Conservation (phyloP, 345 rosid genomes). For the Arabidopsis suecica region DNA sequence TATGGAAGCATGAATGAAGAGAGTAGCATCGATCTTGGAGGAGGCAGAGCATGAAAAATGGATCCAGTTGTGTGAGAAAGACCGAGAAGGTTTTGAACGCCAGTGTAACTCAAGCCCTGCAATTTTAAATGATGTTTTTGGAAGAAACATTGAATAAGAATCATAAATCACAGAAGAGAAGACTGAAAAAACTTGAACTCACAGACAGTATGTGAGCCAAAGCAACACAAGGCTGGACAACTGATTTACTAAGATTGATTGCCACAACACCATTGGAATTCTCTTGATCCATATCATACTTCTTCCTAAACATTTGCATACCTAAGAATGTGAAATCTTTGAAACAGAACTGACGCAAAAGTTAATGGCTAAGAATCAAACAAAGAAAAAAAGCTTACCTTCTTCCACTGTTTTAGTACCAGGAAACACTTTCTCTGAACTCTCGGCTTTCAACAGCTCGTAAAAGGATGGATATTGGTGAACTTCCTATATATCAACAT, state of each 20-base stretch:
- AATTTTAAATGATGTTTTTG: conserved; percentile 18
- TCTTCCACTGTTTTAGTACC: conserved; percentile 61
- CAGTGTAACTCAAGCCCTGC: conserved; percentile 65
- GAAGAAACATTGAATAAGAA: neutral
- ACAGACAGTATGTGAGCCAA: conserved; percentile 45
- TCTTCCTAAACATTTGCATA: conserved; percentile 28
- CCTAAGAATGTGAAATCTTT: conserved; percentile 20
- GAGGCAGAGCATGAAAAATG: conserved; percentile 63
- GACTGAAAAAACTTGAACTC: conserved; percentile 14
- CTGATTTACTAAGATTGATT: conserved; percentile 39
- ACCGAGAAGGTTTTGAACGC: conserved; percentile 66
- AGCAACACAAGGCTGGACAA: conserved; percentile 41
- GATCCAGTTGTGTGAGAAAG: conserved; percentile 69
- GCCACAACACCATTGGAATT: conserved; percentile 38
- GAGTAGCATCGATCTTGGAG: conserved; percentile 63
- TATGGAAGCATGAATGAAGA: conserved; percentile 70
- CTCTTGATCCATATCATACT: conserved; percentile 33
- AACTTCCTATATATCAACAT: conserved; percentile 51
- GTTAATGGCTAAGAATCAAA: neutral
- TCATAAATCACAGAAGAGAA: conserved; percentile 6
- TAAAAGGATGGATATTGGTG: conserved; percentile 54
- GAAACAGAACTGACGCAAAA: conserved; percentile 9
- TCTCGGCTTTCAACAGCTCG: conserved; percentile 66
- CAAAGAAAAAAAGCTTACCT: conserved; percentile 47
- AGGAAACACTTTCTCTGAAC: conserved; percentile 67